A percentile compares a stretch with the other conserved stretches of the same genome.
phyloP scores from a whole-genome alignment of 2,329 filamentous ascomycete species.

The Sphaceloma murrayae region DNA sequence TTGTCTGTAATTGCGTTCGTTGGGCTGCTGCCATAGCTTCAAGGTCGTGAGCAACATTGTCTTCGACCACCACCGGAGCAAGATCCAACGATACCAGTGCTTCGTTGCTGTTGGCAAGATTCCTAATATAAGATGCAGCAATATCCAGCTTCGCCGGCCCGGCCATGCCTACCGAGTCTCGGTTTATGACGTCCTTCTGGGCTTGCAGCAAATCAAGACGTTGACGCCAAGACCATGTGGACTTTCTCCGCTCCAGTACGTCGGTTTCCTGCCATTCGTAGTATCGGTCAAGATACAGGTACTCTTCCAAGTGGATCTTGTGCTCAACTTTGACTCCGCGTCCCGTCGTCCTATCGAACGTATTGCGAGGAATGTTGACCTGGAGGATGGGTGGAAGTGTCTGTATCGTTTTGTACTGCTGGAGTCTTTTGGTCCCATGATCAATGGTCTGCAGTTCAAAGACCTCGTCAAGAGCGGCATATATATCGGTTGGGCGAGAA shows the following conservation, averaged over 20 bases:
- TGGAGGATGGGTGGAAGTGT: constrained; percentile 69
- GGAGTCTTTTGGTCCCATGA: constrained; percentile 40
- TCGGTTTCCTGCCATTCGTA: constrained; percentile 56
- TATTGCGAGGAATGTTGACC: constrained; percentile 76
- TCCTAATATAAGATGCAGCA: constrained; percentile 36
- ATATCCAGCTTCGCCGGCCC: constrained; percentile 25
- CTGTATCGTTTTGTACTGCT: constrained; percentile 58
- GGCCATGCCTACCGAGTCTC: constrained; percentile 22
- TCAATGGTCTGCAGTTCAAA: constrained; percentile 72
- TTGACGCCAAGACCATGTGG: constrained; percentile 66
- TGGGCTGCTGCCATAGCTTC: constrained; percentile 38
- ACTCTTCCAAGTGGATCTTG: constrained; percentile 68
- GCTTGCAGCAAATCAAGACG: constrained; percentile 38
- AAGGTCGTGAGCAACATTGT: constrained; percentile 35
- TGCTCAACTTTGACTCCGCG: constrained; percentile 64
- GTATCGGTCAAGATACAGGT: constrained; percentile 80
- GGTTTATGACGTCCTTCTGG: constrained; percentile 24
- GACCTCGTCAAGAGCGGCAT: constrained; percentile 73
- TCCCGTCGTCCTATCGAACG: constrained; percentile 45
- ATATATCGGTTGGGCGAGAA: constrained; percentile 55
- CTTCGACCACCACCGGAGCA: constrained; percentile 36
- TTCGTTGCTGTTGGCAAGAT: constrained; percentile 34
- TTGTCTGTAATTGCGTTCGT: constrained; percentile 37
- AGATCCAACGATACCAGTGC: constrained; percentile 26
- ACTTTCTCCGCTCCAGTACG: constrained; percentile 54